Evolutionary conservation across 1,284 basidiomycete species (phyloP), one percentile per base, ranked within the genome.

Genomic region (Mycosarcoma maydis): DNA sequence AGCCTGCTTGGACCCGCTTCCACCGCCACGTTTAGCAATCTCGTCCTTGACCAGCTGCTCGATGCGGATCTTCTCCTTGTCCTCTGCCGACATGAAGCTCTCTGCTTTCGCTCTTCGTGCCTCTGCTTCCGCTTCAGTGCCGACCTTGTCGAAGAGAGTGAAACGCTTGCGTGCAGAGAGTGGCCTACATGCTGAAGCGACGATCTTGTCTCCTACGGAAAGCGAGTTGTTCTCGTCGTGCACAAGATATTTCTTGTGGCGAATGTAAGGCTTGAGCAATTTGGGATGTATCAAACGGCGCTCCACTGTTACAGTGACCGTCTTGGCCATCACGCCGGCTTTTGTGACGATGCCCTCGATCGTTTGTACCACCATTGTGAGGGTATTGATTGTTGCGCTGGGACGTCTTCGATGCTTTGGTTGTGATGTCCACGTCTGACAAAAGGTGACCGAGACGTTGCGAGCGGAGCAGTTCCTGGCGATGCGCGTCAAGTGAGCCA

Each of bases 291-390:
- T 64, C 56, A 77, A 58, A 26, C 62, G 50, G 17, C 71, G 69
- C 39, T 71, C 70, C 19, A 79, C 77, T 14, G 68, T 75, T 61
- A 79, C 68, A 2, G 77, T 79, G 47, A 78, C 77, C 10, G 77
- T 79, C 54, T 79, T 79, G 37, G 70, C 74, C 77, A 79, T 79
- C 17, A 73, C 69, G 27, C 77, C 77, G 3, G 77, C 77, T 56
- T 76, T 78, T 30, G 74, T 76, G 33, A 78, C 74, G 36, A 78
- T 70, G 44, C 76, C 76, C 19, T 65, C 47, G 45, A 71, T 60
- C 17, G 53, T 59, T 54, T 71, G 67, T 27, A 55, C 53, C 20
- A 50, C 53, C 58, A 71, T 66, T n/a, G 20, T 41, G 50, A 16
- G 1, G 27, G 10, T 37, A 11, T 7, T n/a, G 26, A 11, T 7